Evolutionary conservation across 768 basidiomycete species (phyloP), one percentile per base, ranked within the genome.

Genomic region (Termitomyces sp.): DNA sequence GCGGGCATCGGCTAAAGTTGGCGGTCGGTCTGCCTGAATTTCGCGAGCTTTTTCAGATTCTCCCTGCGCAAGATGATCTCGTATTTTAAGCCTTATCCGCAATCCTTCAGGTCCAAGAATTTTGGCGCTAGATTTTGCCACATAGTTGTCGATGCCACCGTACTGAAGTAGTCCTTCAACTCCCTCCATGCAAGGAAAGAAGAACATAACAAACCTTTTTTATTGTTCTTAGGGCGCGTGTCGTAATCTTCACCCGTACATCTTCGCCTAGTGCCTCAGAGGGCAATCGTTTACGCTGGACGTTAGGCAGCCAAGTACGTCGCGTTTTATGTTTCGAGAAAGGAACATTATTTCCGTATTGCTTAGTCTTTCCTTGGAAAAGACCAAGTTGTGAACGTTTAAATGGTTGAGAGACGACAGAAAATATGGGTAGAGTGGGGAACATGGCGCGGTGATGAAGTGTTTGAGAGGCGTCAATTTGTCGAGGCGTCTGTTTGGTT

Each of bases 261-360:
- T 75, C 75, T 53, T 79, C 71, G 33, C 80, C 83, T 38, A 93
- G 72, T 8, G 83, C 72, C 14, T 89, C 86, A 13, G 89, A 93
- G 63, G 75, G 81, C 48, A 94, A 65, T 1, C 85, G 82, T 72
- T 94, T 93, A 53, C 77, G 75, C 64, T 94, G 92, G 26, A 93
- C 80, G 72, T 95, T 95, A 38, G 93, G 93, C 12, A 93, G 77
- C 93, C 93, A 95, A 47, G 88, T 82, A 43, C 93, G 79, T 52
- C 89, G 86, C 28, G 94, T 94, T 76, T 94, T 95, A 70, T 88
- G 82, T 69, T 88, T 87, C 26, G 93, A 94, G 72, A 92, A 88
- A 0, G 93, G 92, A 50, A 95, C 91, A 68, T 88, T 94, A 78
- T 95, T 94, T 28, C 93, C 93, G 64, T 85, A 85, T 66, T 86